Conservation (phyloP, 2,329 filamentous ascomycete genomes). For the Rutstroemia sp. region DNA sequence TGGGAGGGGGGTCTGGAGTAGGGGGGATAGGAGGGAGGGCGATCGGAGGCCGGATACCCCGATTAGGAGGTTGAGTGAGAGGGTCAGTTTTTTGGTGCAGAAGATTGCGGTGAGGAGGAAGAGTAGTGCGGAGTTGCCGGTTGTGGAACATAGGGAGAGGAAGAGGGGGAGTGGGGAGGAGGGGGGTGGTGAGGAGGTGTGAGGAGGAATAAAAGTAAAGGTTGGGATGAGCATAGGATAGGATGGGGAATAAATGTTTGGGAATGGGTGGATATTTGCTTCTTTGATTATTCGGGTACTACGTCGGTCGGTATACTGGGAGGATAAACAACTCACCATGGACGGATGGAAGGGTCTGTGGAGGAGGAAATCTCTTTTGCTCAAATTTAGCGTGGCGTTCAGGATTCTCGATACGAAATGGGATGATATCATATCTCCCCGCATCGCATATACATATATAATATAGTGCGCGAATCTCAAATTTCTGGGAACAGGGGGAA, state of each 20-base stretch:
- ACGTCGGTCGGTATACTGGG: too few relatives aligned
- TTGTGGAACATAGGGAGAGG: constrained; percentile 15
- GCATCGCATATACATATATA: too few relatives aligned
- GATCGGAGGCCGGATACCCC: constrained; percentile 3
- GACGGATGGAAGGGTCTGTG: too few relatives aligned
- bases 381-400: too few relatives aligned
- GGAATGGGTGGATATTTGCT: too few relatives aligned
- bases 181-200: not conserved
- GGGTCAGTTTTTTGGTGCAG: constrained; percentile 12
- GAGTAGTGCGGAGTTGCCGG: constrained; percentile 10
- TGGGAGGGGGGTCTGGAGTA: constrained; percentile 1
- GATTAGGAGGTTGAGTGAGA: constrained; percentile 12
- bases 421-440: too few relatives aligned
- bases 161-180: not conserved
- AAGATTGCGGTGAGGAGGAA: constrained; percentile 13
- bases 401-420: too few relatives aligned
- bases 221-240: not conserved
- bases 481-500: too few relatives aligned
- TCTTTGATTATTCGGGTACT: too few relatives aligned
- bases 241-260: not conserved
- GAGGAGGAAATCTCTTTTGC: too few relatives aligned
- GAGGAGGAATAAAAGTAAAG: not conserved
- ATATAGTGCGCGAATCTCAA: too few relatives aligned
- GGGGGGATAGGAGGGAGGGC: not conserved
- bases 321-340: too few relatives aligned